Conservation (phyloP, 371 early-diverging fungal species). For the Mortierella sp. region DNA sequence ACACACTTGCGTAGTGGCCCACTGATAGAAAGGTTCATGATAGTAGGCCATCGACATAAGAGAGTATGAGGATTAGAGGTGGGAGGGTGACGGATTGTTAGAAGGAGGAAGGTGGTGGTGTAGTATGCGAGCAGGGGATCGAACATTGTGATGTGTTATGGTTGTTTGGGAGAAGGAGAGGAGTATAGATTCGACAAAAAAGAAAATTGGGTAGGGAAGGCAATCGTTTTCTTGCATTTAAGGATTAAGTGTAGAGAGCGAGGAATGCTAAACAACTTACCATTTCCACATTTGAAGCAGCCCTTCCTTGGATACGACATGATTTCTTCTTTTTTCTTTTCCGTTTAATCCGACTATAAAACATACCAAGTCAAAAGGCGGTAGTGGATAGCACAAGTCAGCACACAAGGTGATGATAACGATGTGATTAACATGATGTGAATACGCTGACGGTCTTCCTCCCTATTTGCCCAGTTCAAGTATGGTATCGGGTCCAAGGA, state of each 20-base stretch:
- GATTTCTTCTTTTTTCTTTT: neutral
- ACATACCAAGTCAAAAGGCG: no score
- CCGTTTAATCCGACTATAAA: neutral
- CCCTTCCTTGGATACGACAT: slow-evolving; percentile 66
- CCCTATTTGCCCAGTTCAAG: no score
- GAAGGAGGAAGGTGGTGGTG: neutral
- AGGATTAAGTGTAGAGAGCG: neutral
- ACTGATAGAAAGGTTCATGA: slow-evolving; percentile 44
- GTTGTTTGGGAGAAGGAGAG: no score
- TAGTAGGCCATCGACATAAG: neutral
- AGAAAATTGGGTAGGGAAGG: neutral
- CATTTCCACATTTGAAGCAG: slow-evolving; percentile 73
- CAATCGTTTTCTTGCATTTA: neutral
- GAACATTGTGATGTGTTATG: no score
- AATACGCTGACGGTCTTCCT: no score
- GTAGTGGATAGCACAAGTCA: no score
- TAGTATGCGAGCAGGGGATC: no score
- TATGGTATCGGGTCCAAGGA: no score
- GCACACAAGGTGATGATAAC: no score
- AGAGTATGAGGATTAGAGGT: neutral
- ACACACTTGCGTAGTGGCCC: slow-evolving; percentile 67
- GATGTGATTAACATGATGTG: no score
- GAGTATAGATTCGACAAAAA: no score
- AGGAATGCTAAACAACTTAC: slow-evolving; percentile 35
- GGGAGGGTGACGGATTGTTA: neutral